phyloP scores from a whole-genome alignment of 1,284 basidiomycete species.

The Irpex sp. region DNA sequence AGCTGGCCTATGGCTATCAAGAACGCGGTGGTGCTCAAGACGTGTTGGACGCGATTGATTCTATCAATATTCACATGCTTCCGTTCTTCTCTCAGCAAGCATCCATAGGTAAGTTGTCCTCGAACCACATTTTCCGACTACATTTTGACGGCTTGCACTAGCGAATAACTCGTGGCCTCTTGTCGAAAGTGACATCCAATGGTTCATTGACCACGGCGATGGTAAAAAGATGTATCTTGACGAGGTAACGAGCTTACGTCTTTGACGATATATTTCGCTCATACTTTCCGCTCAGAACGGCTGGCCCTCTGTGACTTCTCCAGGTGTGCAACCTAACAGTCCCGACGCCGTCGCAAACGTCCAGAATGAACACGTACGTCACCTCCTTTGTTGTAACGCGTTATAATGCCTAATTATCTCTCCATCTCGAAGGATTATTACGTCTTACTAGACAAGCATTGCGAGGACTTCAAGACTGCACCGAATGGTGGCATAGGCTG shows the following conservation, averaged over 20 bases:
- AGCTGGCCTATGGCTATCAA: conserved; percentile 48
- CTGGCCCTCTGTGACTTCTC: conserved; percentile 63
- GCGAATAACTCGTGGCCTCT: conserved; percentile 59
- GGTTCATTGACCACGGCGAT: conserved; percentile 54
- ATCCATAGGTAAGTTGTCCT: conserved; percentile 44
- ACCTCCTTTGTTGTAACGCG: background rate
- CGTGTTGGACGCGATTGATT: conserved; percentile 62
- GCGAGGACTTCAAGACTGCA: conserved; percentile 54
- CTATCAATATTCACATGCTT: conserved; percentile 69
- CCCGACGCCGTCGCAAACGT: conserved; percentile 49
- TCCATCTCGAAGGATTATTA: conserved; percentile 47
- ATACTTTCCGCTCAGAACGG: conserved; percentile 49
- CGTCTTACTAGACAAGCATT: conserved; percentile 61
- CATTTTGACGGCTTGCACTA: conserved; percentile 19
- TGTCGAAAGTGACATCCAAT: conserved; percentile 55
- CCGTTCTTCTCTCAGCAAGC: conserved; percentile 67
- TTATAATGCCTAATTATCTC: background rate
- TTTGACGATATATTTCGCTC: background rate
- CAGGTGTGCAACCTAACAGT: conserved; percentile 57
- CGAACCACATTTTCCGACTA: background rate
- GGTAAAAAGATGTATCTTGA: conserved; percentile 74
- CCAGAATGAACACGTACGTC: conserved; percentile 51
- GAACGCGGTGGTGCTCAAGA: conserved; percentile 47
- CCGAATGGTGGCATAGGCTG: conserved; percentile 67
- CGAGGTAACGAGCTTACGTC: conserved; percentile 37